Evolutionary conservation across 1,284 basidiomycete species (phyloP).

Genomic region (Ganoderma resinaceum): DNA sequence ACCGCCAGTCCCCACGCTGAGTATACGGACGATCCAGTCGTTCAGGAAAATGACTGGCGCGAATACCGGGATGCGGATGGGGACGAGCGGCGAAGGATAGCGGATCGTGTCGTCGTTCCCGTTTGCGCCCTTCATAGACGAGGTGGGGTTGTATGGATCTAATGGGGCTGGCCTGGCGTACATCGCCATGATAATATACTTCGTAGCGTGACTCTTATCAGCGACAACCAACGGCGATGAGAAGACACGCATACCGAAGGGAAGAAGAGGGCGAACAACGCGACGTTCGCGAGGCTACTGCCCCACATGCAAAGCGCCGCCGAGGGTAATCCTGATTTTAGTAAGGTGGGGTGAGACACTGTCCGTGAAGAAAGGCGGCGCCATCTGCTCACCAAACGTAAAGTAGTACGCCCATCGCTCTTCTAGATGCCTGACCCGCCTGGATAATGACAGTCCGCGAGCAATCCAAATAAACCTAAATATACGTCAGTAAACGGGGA

Average conservation of each 20-base stretch:
- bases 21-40: conserved; percentile 66
- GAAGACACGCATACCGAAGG: conserved; percentile 72
- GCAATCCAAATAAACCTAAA: conserved; percentile 80
- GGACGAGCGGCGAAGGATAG: conserved; percentile 77
- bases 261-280: conserved; percentile 80
- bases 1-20: conserved; percentile 56
- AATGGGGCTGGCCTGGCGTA: conserved; percentile 68
- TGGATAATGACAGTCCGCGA: conserved; percentile 69
- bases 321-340: conserved; percentile 66
- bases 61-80: conserved; percentile 81
- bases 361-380: neutral
- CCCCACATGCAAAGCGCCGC: conserved; percentile 75
- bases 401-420: conserved; percentile 88
- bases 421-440: conserved; percentile 77
- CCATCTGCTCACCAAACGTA: conserved; percentile 67
- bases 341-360: neutral
- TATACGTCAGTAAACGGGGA: neutral
- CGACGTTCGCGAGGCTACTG: conserved; percentile 75
- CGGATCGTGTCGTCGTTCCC: conserved; percentile 50
- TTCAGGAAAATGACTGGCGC: conserved; percentile 77
- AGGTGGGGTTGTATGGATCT: conserved; percentile 73
- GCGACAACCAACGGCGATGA: neutral
- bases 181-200: conserved; percentile 85
- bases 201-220: neutral
- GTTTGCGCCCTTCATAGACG: conserved; percentile 34